Evolutionary conservation across 192 early-diverging fungal genomes (phyloP).

Genomic region (Geranomyces michiganensis): DNA sequence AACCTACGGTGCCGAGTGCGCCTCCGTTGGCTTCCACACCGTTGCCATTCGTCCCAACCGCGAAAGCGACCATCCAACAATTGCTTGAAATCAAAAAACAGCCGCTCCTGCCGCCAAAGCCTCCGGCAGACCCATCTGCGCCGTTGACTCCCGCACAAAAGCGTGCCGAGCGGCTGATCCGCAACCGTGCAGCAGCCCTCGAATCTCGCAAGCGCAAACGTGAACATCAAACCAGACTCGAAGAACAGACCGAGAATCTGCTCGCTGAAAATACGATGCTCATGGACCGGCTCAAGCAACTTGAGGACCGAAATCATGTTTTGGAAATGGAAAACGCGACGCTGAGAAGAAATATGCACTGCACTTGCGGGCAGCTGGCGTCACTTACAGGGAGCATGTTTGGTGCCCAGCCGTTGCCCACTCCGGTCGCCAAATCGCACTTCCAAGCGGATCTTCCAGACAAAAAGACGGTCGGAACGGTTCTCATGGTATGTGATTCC

Average conservation of each 20-base stretch:
- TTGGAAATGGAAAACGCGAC: slow-evolving; percentile 54
- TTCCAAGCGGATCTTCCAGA: slow-evolving; percentile 1
- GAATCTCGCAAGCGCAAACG: slow-evolving; percentile 88
- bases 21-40: neutral
- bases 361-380: neutral
- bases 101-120: neutral
- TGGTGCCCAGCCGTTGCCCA: neutral
- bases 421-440: neutral
- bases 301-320: slow-evolving; percentile 60
- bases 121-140: neutral
- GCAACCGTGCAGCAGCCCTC: slow-evolving; percentile 88
- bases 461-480: slow-evolving; percentile 56
- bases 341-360: slow-evolving; percentile 46
- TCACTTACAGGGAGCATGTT: neutral
- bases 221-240: slow-evolving; percentile 79
- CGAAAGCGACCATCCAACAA: neutral
- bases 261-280: slow-evolving; percentile 64
- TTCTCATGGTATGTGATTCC: slow-evolving; percentile 59
- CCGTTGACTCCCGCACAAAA: slow-evolving; percentile 56
- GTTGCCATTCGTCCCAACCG: neutral
- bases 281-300: slow-evolving; percentile 54
- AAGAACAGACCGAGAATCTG: slow-evolving; percentile 57
- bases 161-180: slow-evolving; percentile 84
- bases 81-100: neutral
- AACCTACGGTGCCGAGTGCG: no score